Evolutionary conservation across 352 stramenopile species (phyloP).

Genomic region (Pythium grandisporangium): DNA sequence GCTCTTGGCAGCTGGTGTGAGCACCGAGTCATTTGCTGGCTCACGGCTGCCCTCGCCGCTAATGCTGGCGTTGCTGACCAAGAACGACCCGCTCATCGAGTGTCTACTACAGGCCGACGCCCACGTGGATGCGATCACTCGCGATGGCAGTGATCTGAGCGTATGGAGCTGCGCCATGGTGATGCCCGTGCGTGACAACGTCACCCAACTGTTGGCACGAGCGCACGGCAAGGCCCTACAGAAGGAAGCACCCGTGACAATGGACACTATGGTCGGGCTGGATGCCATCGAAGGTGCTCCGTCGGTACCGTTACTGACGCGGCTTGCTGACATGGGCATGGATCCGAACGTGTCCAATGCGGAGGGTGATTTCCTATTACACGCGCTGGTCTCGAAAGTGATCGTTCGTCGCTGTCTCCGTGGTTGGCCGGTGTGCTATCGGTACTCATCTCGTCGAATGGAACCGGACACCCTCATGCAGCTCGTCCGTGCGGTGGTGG

Average conservation of each 20-base stretch:
- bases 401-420: conserved; percentile 37
- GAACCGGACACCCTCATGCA: conserved; percentile 7
- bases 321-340: conserved; percentile 17
- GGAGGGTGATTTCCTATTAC: conserved; percentile 54
- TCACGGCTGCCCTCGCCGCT: conserved; percentile 44
- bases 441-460: conserved; percentile 34
- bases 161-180: conserved; percentile 50
- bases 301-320: conserved; percentile 12
- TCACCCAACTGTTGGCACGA: conserved; percentile 7
- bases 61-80: conserved; percentile 47
- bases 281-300: conserved; percentile 27
- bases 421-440: conserved; percentile 45
- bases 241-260: conserved; percentile 7
- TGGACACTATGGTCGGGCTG: conserved; percentile 15
- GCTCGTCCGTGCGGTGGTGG: conserved; percentile 22
- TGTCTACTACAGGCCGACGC: conserved; percentile 20
- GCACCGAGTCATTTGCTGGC: conserved; percentile 19
- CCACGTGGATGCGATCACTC: conserved; percentile 46
- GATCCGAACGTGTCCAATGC: conserved; percentile 56
- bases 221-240: conserved; percentile 6
- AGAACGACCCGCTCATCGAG: conserved; percentile 13
- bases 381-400: conserved; percentile 41
- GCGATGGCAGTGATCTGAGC: conserved; percentile 28
- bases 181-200: conserved; percentile 13
- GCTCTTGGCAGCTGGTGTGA: conserved; percentile 36